A percentile compares a stretch with the other conserved stretches of the same genome.
These are phyloP conservation scores for Paecilomyces formosus DNA, from an alignment of 2,329 filamentous ascomycete genomes.

Conservation along the genomic window DNA sequence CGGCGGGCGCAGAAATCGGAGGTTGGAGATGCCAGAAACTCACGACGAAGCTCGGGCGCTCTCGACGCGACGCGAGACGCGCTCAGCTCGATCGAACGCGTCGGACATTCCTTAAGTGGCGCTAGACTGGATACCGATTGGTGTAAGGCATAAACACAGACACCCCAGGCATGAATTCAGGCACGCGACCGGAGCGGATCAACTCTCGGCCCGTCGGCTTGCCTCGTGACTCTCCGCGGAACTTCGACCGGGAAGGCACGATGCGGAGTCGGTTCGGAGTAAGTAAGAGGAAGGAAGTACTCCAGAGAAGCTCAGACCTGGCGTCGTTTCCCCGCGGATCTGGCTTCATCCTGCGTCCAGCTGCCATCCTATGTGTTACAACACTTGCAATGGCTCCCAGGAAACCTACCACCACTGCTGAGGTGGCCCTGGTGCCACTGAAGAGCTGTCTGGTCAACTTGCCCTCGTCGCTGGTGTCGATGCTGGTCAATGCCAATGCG, in stretches of 20 bases:
- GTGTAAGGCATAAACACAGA: conserved; percentile 8
- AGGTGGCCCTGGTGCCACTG: conserved; percentile 76
- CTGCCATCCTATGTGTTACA: background rate
- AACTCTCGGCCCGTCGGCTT: conserved; percentile 22
- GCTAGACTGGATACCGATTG: conserved; percentile 11
- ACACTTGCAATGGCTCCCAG: conserved; percentile 35
- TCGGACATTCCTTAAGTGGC: conserved; percentile 8
- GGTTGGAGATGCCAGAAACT: conserved; percentile 8
- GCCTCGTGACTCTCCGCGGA: background rate
- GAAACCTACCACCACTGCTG: conserved; percentile 60
- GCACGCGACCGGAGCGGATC: conserved; percentile 25
- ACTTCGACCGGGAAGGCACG: conserved; percentile 7
- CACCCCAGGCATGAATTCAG: no score
- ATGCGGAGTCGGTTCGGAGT: conserved; percentile 10
- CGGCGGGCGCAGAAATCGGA: conserved; percentile 4
- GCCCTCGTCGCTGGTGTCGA: conserved; percentile 71
- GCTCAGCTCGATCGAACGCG: conserved; percentile 11
- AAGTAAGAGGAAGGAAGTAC: no score
- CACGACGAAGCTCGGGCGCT: conserved; percentile 2
- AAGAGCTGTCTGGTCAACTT: conserved; percentile 96
- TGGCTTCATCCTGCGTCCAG: conserved; percentile 1
- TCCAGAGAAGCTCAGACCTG: conserved; percentile 17
- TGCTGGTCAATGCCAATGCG: conserved; percentile 84
- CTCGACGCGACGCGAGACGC: conserved; percentile 20
- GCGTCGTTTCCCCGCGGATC: conserved; percentile 10